Percentiles rank a stretch among this genome's conserved stretches.
Conservation (phyloP, 192 early-diverging fungal genomes). For the Linderina pennispora region DNA sequence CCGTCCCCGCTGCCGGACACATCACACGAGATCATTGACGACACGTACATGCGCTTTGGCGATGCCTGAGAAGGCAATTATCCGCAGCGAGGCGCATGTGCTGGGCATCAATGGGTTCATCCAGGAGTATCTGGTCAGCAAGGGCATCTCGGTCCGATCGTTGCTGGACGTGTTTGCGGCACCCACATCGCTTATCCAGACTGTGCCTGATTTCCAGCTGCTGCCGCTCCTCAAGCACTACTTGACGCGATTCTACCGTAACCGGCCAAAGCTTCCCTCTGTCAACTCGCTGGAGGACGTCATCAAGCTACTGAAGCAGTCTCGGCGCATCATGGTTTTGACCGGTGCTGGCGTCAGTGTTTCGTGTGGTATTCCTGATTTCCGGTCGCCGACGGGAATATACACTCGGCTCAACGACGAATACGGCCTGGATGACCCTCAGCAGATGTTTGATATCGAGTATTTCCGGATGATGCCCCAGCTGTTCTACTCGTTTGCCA, state of each 20-base stretch:
- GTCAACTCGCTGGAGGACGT: constrained; percentile 63
- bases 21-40: background rate
- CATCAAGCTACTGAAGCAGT: constrained; percentile 48
- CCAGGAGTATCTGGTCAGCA: constrained; percentile 54
- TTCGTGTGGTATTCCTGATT: constrained; percentile 96
- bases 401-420: constrained; percentile 79
- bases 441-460: constrained; percentile 95
- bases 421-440: constrained; percentile 87
- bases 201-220: constrained; percentile 52
- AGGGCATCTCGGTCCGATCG: constrained; percentile 46
- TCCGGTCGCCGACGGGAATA: constrained; percentile 88
- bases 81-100: constrained; percentile 27
- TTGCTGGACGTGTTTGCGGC: constrained; percentile 59
- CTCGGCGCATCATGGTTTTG: constrained; percentile 80
- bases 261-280: constrained; percentile 46
- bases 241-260: constrained; percentile 51
- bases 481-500: constrained; percentile 94
- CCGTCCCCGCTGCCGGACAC: constrained; percentile 20
- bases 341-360: constrained; percentile 84
- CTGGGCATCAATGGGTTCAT: constrained; percentile 49
- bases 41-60: constrained; percentile 15
- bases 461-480: constrained; percentile 81
- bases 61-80: constrained; percentile 22
- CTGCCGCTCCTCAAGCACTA: constrained; percentile 53
- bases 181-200: constrained; percentile 28